These are phyloP conservation scores for Cladosporium sp. DNA, from an alignment of 2,329 filamentous ascomycete species.

Conservation along the genomic window DNA sequence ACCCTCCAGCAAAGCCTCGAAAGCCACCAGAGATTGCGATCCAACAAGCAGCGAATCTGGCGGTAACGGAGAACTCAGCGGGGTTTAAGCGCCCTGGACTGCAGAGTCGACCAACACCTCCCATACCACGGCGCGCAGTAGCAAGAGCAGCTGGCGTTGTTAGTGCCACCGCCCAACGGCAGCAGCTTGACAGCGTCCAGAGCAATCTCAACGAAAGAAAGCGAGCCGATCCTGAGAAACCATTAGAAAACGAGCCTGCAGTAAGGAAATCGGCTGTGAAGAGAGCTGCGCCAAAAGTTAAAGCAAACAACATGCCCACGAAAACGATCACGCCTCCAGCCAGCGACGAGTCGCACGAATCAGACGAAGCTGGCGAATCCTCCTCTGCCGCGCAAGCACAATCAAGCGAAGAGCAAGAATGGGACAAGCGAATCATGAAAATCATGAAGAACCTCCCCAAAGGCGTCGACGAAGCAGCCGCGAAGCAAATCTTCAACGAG, in stretches of 20 bases:
- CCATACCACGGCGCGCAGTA: constrained; percentile 34
- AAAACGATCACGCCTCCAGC: constrained; percentile 41
- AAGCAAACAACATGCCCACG: constrained; percentile 19
- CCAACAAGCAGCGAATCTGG: constrained; percentile 11
- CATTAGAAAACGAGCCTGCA: constrained; percentile 14
- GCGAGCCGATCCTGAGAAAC: constrained; percentile 19
- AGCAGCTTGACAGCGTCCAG: constrained; percentile 26
- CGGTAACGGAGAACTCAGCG: constrained; percentile 10
- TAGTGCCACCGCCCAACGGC: constrained; percentile 29
- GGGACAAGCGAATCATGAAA: constrained; percentile 58
- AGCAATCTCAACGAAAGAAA: constrained; percentile 11
- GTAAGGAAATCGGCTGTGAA: constrained; percentile 12
- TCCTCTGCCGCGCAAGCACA: constrained; percentile 12
- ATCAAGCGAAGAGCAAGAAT: constrained; percentile 40
- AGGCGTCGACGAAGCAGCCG: constrained; percentile 76
- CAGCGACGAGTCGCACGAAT: constrained; percentile 42
- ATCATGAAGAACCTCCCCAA: constrained; percentile 75
- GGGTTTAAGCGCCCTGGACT: constrained; percentile 15
- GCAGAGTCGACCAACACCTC: constrained; percentile 18
- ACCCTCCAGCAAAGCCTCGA: constrained; percentile 29
- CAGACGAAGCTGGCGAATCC: constrained; percentile 29
- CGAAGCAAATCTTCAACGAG: constrained; percentile 91
- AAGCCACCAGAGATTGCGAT: constrained; percentile 21
- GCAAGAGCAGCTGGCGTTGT: constrained; percentile 30
- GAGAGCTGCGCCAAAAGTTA: constrained; percentile 23